Conservation (phyloP, 2,329 filamentous ascomycete species). For the Rutstroemia sp. region DNA sequence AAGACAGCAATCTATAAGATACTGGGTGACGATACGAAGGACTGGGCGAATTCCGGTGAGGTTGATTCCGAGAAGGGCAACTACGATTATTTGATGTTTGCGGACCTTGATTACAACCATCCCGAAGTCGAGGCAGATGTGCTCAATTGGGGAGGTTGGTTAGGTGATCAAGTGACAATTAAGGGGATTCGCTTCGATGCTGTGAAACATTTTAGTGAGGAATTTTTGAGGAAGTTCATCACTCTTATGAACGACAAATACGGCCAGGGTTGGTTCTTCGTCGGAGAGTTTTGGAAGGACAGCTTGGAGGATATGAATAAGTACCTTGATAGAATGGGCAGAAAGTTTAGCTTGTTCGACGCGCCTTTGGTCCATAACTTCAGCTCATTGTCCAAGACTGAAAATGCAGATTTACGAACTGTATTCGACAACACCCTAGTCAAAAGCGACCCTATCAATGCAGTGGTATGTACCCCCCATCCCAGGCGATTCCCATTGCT, state of each 20-base stretch:
- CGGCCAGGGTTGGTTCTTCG: slow-evolving; percentile 51
- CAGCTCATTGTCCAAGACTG: slow-evolving; percentile 47
- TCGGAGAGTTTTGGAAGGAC: slow-evolving; percentile 64
- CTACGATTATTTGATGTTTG: slow-evolving; percentile 66
- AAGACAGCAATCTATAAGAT: slow-evolving; percentile 60
- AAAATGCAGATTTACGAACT: slow-evolving; percentile 51
- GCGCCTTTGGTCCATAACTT: slow-evolving; percentile 63
- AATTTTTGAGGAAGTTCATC: slow-evolving; percentile 61
- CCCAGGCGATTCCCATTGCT: too few relatives aligned
- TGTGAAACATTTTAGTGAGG: slow-evolving; percentile 62
- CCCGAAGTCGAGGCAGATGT: slow-evolving; percentile 58
- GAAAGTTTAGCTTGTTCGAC: slow-evolving; percentile 57
- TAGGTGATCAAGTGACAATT: slow-evolving; percentile 51
- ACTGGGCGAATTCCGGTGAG: slow-evolving; percentile 56
- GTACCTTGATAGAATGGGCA: slow-evolving; percentile 51
- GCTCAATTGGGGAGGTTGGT: slow-evolving; percentile 60
- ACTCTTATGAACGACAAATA: slow-evolving; percentile 43
- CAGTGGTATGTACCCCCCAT: too few relatives aligned
- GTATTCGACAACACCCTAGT: slow-evolving; percentile 57
- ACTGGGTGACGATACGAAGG: slow-evolving; percentile 49
- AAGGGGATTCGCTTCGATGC: slow-evolving; percentile 65
- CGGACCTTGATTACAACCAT: slow-evolving; percentile 59
- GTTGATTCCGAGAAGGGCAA: slow-evolving; percentile 56
- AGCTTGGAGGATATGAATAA: slow-evolving; percentile 46
- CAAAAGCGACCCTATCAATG: slow-evolving; percentile 42